Evolutionary conservation across 2,329 filamentous ascomycete species (phyloP), one percentile per base, ranked within the genome.

Genomic region (Phoma sp.): DNA sequence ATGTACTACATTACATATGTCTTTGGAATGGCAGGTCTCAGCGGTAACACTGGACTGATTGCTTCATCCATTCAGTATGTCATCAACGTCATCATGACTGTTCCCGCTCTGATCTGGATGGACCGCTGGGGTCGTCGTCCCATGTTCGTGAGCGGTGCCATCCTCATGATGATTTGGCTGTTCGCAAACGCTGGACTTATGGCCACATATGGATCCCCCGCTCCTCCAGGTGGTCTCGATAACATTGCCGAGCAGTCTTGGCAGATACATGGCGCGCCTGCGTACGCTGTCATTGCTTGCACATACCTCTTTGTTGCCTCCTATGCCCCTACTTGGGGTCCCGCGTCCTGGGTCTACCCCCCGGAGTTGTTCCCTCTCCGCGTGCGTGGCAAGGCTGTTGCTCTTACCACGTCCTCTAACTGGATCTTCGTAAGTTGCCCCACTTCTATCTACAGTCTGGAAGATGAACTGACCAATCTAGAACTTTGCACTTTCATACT

Each of bases 31-130:
- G 87, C 88, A 15, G 88, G 88, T 9, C 78, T 88, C n/a, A 77
- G 74, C 1, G 82, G 81, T 3, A 79, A 84, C 62, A 81, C 80
- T 48, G 82, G 85, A 33, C 81, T 91, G 8, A 74, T 90, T 39
- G 83, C 88, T 7, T 88, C 86, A 4, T 85, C 84, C 9, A 90
- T 91, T 59, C 86, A 90, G 51, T 91, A 90, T 71, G 81, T 92
- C 64, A 91, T 94, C 79, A 93, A 93, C 72, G 90, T 94, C 1
- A 57, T 87, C 47, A 90, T 91, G 86, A 94, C 91, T 0, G 72
- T 93, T 3, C 88, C 89, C 0, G 90, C 90, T 1, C 81, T 94
- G 22, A 75, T 93, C 52, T 93, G 80, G 78, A 84, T 93, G 65
- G 90, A 95, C 64, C 80, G 82, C 51, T 91, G 88, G 86, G 91